phyloP scores from a whole-genome alignment of 2,329 filamentous ascomycete genomes.

The Tolypocladium tropicale region DNA sequence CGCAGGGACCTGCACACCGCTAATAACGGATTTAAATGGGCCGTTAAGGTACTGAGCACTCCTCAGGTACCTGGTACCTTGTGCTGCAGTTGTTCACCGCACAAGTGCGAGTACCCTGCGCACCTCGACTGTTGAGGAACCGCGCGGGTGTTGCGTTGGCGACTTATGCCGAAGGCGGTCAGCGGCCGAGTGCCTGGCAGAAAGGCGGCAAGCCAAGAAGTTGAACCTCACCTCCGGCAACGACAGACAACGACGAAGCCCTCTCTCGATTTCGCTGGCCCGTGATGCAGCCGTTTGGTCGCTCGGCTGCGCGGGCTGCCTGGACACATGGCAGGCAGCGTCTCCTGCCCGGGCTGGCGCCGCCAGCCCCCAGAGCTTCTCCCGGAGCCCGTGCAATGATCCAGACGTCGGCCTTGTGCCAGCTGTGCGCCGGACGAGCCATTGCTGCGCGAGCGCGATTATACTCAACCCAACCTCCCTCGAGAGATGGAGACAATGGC shows the following conservation, averaged over 20 bases:
- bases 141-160: background rate
- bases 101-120: too few species aligned
- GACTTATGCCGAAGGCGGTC: conserved; percentile 4
- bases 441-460: conserved; percentile 12
- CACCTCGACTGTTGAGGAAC: too few species aligned
- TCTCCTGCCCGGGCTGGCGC: conserved; percentile 7
- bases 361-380: background rate
- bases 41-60: too few species aligned
- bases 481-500: background rate
- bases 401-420: conserved; percentile 7
- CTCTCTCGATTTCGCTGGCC: background rate
- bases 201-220: too few species aligned
- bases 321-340: conserved; percentile 17
- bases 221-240: background rate
- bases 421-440: conserved; percentile 10
- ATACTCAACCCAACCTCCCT: conserved; percentile 16
- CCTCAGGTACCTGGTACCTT: too few species aligned
- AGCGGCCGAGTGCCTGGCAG: background rate
- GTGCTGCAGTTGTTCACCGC: too few species aligned
- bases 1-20: background rate
- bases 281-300: conserved; percentile 25
- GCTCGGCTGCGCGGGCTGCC: conserved; percentile 18
- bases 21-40: background rate
- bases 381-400: background rate
- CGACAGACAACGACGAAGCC: conserved; percentile 1